Conservation (phyloP, 1,284 basidiomycete genomes). For the Blastosporella zonata region DNA sequence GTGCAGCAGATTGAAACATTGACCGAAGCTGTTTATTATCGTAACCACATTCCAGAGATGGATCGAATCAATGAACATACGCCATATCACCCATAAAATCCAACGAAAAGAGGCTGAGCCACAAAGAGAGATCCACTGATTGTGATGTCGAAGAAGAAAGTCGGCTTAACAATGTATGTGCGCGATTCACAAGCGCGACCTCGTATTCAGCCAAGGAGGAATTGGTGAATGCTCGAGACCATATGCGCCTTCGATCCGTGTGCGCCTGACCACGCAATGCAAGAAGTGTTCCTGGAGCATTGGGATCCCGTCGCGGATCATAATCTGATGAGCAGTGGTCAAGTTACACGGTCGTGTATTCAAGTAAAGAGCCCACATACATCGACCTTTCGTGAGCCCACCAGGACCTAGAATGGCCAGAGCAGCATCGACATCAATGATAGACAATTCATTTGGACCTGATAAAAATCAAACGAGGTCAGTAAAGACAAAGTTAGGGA, state of each 20-base stretch:
- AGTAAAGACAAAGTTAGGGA: background rate
- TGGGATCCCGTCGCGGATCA: conserved; percentile 16
- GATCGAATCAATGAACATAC: conserved; percentile 3
- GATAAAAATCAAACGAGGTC: background rate
- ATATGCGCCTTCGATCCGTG: conserved; percentile 18
- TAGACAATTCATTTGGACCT: conserved; percentile 20
- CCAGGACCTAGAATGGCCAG: conserved; percentile 17
- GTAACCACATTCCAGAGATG: background rate
- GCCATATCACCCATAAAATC: conserved; percentile 22
- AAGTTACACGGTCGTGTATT: background rate
- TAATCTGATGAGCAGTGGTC: conserved; percentile 10
- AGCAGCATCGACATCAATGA: conserved; percentile 16
- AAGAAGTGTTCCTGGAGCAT: conserved; percentile 16
- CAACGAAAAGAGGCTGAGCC: conserved; percentile 15
- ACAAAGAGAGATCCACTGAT: conserved; percentile 14
- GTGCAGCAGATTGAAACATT: conserved; percentile 14
- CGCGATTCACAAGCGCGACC: conserved; percentile 10
- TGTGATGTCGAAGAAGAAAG: background rate
- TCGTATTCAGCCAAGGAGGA: conserved; percentile 17
- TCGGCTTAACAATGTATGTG: conserved; percentile 7
- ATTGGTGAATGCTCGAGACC: conserved; percentile 15
- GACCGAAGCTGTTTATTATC: conserved; percentile 8
- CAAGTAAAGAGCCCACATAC: conserved; percentile 4
- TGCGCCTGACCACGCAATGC: conserved; percentile 16
- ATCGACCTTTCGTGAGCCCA: conserved; percentile 17